Evolutionary conservation across 2,329 filamentous ascomycete species (phyloP), one percentile per base, ranked within the genome.

Genomic region (Monilinia laxa): DNA sequence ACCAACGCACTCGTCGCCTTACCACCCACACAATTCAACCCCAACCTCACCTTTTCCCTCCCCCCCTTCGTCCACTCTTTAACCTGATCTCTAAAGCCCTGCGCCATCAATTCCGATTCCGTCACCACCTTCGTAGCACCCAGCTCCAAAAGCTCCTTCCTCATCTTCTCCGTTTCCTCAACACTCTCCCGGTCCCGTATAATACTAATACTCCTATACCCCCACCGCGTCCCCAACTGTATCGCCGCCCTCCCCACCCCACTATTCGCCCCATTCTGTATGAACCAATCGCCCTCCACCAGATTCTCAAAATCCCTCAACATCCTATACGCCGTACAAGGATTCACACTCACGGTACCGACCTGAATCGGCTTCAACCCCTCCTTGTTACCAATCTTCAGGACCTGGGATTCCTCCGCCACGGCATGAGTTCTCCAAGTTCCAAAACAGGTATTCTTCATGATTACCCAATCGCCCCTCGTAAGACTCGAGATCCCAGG

Each of bases 221-320:
- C 94, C 94, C 93, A 98, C 64, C 92, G 83, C 73, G 81, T 84
- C 1, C 86, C 94, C 1, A 99, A 82, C 80, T 99, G 95, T 71
- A 98, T 95, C 14, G 92, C 94, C 3, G 93, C 91, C 51, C 95
- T 83, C 1, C 95, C 95, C 20, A 99, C 95, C 14, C 93, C 95
- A 53, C 88, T 92, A 79, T 99, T 99, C 51, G 94, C 95, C 10
- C 94, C 95, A 77, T 99, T 99, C 79, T 99, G 95, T 57, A 99
- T 88, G 76, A 97, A 92, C 93, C 94, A 99, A 66, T 96, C 90
- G 65, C 93, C 91, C n/a, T 87, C 85, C 65, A 84, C 76, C 42
- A 89, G 78, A 4, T 81, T 76, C 5, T 80, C 87, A 75, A 94
- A 97, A 76, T 94, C 91, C 66, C 88, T 87, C 67, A 99, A 84